Percentiles rank a stretch among this genome's conserved stretches.
Evolutionary conservation across 345 rosid species (phyloP).

Genomic region (Theobroma cacao): DNA sequence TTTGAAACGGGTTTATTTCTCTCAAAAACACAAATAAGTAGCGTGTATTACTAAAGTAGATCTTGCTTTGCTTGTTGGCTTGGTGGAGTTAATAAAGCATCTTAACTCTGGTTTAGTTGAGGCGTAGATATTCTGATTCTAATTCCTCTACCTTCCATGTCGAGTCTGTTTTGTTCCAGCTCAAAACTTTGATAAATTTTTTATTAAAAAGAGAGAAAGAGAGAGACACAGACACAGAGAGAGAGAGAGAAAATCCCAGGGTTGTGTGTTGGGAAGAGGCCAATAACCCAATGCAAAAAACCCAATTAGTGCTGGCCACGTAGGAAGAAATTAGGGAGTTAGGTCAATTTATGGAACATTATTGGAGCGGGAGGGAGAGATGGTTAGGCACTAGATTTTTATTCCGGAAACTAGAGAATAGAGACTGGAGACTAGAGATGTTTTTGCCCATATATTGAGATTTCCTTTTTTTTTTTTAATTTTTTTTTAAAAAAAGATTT

Average conservation of each 20-base stretch:
- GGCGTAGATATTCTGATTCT: slow-evolving; percentile 33
- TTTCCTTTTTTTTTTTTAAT: neutral
- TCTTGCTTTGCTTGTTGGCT: neutral
- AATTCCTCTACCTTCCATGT: slow-evolving; percentile 11
- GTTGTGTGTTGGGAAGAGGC: neutral
- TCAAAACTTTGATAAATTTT: slow-evolving; percentile 28
- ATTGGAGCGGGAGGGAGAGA: slow-evolving; percentile 18
- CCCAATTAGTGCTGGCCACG: slow-evolving; percentile 29
- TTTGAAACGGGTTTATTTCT: neutral
- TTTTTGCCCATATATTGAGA: neutral
- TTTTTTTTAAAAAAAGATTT: no score
- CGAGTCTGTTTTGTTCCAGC: slow-evolving; percentile 42
- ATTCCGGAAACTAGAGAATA: neutral
- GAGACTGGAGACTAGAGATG: no score
- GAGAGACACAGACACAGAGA: neutral
- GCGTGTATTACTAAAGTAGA: slow-evolving; percentile 13
- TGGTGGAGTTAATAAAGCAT: neutral
- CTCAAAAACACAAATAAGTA: neutral
- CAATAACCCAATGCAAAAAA: neutral
- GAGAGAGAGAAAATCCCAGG: neutral
- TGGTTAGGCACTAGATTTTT: slow-evolving; percentile 27
- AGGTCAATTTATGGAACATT: neutral
- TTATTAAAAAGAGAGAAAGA: neutral
- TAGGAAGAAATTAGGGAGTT: slow-evolving; percentile 10
- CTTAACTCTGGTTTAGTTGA: slow-evolving; percentile 25